Base-by-base conservation (phyloP, 805 yeast genomes). In the Saturnispora quitensis region DNA sequence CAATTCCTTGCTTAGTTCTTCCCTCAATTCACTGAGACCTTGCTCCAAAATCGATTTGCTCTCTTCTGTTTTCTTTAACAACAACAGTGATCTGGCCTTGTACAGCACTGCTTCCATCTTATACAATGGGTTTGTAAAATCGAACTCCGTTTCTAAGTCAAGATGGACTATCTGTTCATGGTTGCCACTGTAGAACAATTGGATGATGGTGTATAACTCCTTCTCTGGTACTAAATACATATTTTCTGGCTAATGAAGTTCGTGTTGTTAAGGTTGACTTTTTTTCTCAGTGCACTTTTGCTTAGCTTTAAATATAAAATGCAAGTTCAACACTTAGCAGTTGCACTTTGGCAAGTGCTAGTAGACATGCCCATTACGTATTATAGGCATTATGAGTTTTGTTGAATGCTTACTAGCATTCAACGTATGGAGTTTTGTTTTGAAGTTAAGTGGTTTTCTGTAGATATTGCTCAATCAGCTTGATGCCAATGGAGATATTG, bases 171-270 rank as follows among this genome's bases (percentile, higher is more conserved):
- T 38, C 20, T 60, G 62, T 5, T 48, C 31, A 46, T 60, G 61
- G 50, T 59, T 58, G 20, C 67, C 59, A 33, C 62, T 54, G 42
- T 59, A 56, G 67, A 62, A 43, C 61, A 63, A 53, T 60, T 62
- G 58, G 61, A 68, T 56, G 15, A 65, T 51, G 10, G 63, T 62
- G 47, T 62, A 65, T 17, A 69, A 58, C 47, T 61, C 62, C 40
- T 57, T 58, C 24, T 58, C 61, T 50, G 61, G 61, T 5, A 53
- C 49, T 27, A 58, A 17, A 28, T 58, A 58, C 61, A 58, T 31
- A 31, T 31, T 58, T 8, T n/a, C 34, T 46, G 43, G 18, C 22
- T 22, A 13, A 40, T 31, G 12, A 31, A 12, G 34, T 24, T 40
- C 24, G 43, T 28, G 47, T 27, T 45, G 47, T 45, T 45, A n/a